phyloP scores from a whole-genome alignment of 345 rosid species.

The Brassica rapa region DNA sequence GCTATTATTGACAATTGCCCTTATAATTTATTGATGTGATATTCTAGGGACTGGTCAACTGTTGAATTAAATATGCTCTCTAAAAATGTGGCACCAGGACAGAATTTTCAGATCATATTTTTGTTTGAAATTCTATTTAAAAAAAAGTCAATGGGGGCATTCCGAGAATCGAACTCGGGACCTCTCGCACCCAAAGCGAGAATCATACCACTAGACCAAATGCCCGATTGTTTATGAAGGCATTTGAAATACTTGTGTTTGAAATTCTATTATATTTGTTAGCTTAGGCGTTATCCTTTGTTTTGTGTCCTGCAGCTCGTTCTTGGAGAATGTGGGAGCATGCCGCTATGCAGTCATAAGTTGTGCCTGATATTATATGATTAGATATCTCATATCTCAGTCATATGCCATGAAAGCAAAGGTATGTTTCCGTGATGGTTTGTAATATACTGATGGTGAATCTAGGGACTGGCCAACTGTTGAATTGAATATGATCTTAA shows the following conservation, averaged over 20 bases:
- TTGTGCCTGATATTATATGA: not conserved
- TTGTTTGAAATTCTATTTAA: no score
- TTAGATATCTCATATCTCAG: not conserved
- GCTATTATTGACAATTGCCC: no score
- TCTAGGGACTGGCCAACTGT: not conserved
- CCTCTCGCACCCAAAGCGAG: slow-evolving; percentile 90
- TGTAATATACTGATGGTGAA: not conserved
- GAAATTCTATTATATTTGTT: not conserved
- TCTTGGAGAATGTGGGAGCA: not conserved
- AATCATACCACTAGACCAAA: slow-evolving; percentile 82
- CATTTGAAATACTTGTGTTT: not conserved
- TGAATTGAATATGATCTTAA: not conserved
- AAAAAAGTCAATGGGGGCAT: slow-evolving; percentile 29
- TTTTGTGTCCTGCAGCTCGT: not conserved
- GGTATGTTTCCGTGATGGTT: not conserved
- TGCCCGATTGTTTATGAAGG: slow-evolving; percentile 37
- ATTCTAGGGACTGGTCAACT: slow-evolving; percentile 4
- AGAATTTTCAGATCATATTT: not conserved
- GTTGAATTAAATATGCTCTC: not conserved
- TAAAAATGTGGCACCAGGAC: not conserved
- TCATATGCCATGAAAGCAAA: not conserved
- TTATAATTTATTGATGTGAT: not conserved
- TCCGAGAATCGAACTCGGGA: slow-evolving; percentile 54
- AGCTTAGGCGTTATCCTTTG: not conserved
- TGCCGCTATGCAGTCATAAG: not conserved